Conservation (phyloP, 805 yeast genomes). For the Wickerhamomyces chambardii region DNA sequence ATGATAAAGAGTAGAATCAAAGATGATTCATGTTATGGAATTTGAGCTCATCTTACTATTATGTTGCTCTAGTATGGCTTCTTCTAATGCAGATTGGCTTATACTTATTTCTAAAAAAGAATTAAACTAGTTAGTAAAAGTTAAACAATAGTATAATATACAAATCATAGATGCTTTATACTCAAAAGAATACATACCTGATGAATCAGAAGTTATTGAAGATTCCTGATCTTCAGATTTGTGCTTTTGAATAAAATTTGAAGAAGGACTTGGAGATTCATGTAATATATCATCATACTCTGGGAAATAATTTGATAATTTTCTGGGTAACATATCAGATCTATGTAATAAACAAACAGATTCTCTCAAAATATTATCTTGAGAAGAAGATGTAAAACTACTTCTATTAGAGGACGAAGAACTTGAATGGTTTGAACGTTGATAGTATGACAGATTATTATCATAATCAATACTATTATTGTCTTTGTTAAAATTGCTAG, state of each 20-base stretch:
- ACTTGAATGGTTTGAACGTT: neutral
- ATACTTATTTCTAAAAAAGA: slow-evolving; percentile 18
- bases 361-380: slow-evolving; percentile 3
- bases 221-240: too few relatives aligned
- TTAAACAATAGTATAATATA: too few relatives aligned
- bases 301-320: slow-evolving; percentile 6
- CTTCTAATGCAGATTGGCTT: slow-evolving; percentile 31
- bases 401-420: neutral
- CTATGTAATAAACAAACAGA: slow-evolving; percentile 13
- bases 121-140: neutral
- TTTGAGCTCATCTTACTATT: neutral
- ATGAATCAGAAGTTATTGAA: slow-evolving; percentile 24
- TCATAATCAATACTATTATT: neutral
- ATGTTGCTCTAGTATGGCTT: slow-evolving; percentile 24
- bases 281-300: neutral
- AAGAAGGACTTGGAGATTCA: too few relatives aligned
- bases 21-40: slow-evolving; percentile 15
- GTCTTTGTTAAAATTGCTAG: neutral
- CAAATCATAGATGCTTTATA: too few relatives aligned
- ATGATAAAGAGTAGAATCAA: slow-evolving; percentile 5
- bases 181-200: slow-evolving; percentile 16
- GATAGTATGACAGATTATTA: neutral
- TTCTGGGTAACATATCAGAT: slow-evolving; percentile 14
- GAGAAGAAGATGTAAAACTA: too few relatives aligned
- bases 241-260: too few relatives aligned